Percentiles rank a stretch among this genome's conserved stretches.
Evolutionary conservation across 2,329 filamentous ascomycete species (phyloP).

Genomic region (Fusarium xylarioides): DNA sequence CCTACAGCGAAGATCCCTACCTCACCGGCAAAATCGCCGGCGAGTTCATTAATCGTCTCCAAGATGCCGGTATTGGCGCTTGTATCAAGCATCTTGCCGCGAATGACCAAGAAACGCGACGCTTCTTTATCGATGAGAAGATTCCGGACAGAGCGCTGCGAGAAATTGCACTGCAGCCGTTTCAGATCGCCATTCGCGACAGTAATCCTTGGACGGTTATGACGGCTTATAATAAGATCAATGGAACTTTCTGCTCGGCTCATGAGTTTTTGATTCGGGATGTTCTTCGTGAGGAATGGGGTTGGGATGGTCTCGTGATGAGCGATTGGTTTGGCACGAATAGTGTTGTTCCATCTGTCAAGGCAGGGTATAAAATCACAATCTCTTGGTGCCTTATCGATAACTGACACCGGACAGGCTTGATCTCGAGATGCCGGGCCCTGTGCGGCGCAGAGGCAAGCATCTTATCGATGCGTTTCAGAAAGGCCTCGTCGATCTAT

Average conservation of each 20-base stretch:
- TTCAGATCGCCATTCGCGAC: conserved; percentile 53
- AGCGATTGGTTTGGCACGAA: conserved; percentile 54
- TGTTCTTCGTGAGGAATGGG: conserved; percentile 55
- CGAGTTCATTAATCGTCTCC: conserved; percentile 45
- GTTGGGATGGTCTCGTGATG: conserved; percentile 55
- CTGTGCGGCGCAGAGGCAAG: conserved; percentile 13
- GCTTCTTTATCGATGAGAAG: conserved; percentile 22
- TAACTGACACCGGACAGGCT: not conserved
- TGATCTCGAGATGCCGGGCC: conserved; percentile 32
- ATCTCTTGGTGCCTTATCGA: not conserved
- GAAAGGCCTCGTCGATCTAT: conserved; percentile 4
- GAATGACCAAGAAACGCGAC: conserved; percentile 45
- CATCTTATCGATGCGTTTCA: conserved; percentile 17
- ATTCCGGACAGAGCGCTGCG: conserved; percentile 24
- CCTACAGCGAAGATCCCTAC: conserved; percentile 52
- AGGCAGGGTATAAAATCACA: conserved; percentile 27
- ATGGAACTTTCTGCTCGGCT: conserved; percentile 53
- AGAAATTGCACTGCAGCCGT: conserved; percentile 53
- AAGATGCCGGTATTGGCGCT: conserved; percentile 49
- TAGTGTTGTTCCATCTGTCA: conserved; percentile 42
- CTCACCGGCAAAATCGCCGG: conserved; percentile 49
- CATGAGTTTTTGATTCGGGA: conserved; percentile 50
- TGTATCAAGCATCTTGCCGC: conserved; percentile 54
- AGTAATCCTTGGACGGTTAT: conserved; percentile 52
- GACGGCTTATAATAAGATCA: conserved; percentile 57